Evolutionary conservation across 2,329 filamentous ascomycete species (phyloP).

Genomic region (Huntiella abstrusa): DNA sequence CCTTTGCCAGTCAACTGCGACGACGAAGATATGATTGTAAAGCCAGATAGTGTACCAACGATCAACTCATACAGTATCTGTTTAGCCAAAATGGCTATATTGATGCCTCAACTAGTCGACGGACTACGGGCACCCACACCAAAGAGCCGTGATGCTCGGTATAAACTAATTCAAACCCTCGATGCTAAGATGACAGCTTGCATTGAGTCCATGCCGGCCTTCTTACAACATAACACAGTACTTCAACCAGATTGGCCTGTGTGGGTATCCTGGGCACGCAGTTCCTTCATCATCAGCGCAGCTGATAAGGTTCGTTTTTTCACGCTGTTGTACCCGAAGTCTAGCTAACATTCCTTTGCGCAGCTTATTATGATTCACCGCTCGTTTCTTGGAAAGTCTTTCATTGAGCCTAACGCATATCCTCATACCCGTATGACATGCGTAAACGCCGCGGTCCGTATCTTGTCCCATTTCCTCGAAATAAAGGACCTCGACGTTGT

Average conservation of each 20-base stretch:
- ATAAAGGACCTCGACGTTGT: constrained; percentile 8
- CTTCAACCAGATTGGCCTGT: constrained; percentile 6
- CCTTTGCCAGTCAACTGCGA: constrained; percentile 10
- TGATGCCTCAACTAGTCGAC: constrained; percentile 10
- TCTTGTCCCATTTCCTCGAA: constrained; percentile 9
- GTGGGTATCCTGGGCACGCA: constrained; percentile 10
- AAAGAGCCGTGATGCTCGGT: constrained; percentile 7
- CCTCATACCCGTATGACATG: constrained; percentile 8
- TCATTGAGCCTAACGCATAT: constrained; percentile 8
- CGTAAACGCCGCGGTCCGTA: constrained; percentile 7
- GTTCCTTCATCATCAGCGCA: constrained; percentile 9
- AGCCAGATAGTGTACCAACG: constrained; percentile 6
- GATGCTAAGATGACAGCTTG: constrained; percentile 5
- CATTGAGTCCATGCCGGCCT: constrained; percentile 4
- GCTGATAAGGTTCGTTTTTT: constrained; percentile 7
- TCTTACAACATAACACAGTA: constrained; percentile 2
- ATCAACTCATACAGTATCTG: constrained; percentile 11
- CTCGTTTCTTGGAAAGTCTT: constrained; percentile 10
- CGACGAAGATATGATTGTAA: constrained; percentile 9
- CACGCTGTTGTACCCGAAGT: not conserved
- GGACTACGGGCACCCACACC: constrained; percentile 6
- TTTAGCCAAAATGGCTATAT: constrained; percentile 9
- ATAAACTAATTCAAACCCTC: constrained; percentile 5
- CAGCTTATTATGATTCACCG: constrained; percentile 11
- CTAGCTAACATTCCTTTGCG: not conserved